Percentiles rank a stretch among this genome's conserved stretches.
Conservation (phyloP, 805 yeast species). For the Naumovozyma castellii region DNA sequence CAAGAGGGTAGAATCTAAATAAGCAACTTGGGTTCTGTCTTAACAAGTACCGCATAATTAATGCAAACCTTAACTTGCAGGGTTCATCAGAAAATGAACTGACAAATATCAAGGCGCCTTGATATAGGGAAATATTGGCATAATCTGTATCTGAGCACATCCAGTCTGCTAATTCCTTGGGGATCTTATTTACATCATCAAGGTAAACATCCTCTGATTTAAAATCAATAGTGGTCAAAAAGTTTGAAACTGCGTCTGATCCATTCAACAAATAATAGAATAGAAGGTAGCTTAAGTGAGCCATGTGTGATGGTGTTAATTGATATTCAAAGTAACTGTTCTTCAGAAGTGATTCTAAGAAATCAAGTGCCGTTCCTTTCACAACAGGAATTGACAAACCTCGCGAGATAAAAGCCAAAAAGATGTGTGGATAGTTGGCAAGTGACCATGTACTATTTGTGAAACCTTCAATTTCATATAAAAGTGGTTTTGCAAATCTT, state of each 20-base stretch:
- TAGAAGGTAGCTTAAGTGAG: conserved; percentile 20
- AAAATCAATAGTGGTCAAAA: conserved; percentile 29
- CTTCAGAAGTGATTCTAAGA: conserved; percentile 37
- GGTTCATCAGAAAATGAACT: conserved; percentile 27
- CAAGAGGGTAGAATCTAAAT: conserved; percentile 24
- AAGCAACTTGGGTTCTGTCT: conserved; percentile 21
- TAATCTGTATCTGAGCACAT: conserved; percentile 18
- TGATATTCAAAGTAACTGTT: conserved; percentile 32
- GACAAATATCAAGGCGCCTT: conserved; percentile 22
- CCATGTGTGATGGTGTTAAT: conserved; percentile 5
- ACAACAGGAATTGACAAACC: conserved; percentile 52
- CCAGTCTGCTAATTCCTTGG: conserved; percentile 28
- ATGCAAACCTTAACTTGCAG: conserved; percentile 24
- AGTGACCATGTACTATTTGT: conserved; percentile 32
- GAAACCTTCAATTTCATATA: conserved; percentile 36
- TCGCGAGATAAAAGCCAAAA: conserved; percentile 40
- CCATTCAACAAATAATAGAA: conserved; percentile 30
- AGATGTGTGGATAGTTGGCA: conserved; percentile 41
- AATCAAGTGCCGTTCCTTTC: conserved; percentile 38
- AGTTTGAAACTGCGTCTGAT: conserved; percentile 29
- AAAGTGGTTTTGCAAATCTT: conserved; percentile 32
- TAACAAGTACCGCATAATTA: conserved; percentile 21
- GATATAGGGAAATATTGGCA: conserved; percentile 24
- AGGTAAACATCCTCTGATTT: conserved; percentile 24
- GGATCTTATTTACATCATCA: conserved; percentile 30